phyloP scores from a whole-genome alignment of 139 green algal genomes.

The Coelastrella sp. region DNA sequence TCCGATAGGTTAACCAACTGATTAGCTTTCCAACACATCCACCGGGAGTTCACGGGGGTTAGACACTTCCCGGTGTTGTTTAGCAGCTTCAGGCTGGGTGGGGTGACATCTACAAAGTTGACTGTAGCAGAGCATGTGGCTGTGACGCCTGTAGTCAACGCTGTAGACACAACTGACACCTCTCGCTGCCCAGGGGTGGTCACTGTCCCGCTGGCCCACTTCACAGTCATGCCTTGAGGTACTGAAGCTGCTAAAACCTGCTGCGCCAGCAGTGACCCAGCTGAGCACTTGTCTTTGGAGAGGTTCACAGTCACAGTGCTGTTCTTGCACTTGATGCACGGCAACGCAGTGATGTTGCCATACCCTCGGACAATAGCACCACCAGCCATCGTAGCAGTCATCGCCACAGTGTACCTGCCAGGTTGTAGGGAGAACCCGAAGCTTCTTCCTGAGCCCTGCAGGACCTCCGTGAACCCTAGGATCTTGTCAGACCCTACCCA shows the following conservation, averaged over 20 bases:
- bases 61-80: not conserved
- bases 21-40: slow-evolving; percentile 19
- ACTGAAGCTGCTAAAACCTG: not conserved
- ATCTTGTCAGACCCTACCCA: not conserved
- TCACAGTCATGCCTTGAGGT: not conserved
- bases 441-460: slow-evolving; percentile 3
- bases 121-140: slow-evolving; percentile 16
- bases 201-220: not conserved
- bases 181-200: not conserved
- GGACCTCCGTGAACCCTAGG: not conserved
- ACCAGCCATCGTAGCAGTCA: slow-evolving; percentile 1
- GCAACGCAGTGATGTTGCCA: slow-evolving; percentile 21
- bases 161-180: not conserved
- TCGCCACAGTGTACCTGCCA: slow-evolving; percentile 15
- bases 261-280: not conserved
- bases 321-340: not conserved
- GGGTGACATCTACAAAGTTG: not conserved
- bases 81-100: not conserved
- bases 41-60: not conserved
- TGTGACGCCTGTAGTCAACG: no score
- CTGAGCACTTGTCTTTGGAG: not conserved
- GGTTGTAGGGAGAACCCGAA: slow-evolving; percentile 37
- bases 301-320: not conserved
- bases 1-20: slow-evolving; percentile 9
- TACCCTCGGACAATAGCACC: not conserved